Base-by-base conservation (phyloP, 176 grass and related monocot species). In the Themeda triandra region DNA sequence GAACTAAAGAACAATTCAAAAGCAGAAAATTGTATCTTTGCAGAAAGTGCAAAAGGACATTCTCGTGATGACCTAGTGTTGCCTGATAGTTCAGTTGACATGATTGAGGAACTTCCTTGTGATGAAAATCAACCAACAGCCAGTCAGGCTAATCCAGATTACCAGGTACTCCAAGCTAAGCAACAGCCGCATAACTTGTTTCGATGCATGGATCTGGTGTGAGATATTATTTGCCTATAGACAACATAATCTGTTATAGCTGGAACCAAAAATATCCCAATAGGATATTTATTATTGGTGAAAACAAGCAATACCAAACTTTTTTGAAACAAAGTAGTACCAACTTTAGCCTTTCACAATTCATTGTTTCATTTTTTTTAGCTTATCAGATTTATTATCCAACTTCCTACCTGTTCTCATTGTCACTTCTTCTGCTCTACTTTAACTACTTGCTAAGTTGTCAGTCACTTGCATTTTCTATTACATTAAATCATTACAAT, bases 161-260 rank as follows among this genome's bases (percentile, higher is more conserved):
- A 76, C 78, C 80, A 81, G 87, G 91, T 89, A 92, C 53, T 73
- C 58, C 60, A 75, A 41, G 19, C 63, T 85, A 74, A 73, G 63
- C 4, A 18, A 29, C 21, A 74, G 36, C 40, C 30, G 40, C 44
- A 37, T 71, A 51, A 31, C 13, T 49, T 89, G n/a, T 78, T 69
- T 39, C 13, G 46, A 49, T 81, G 49, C 66, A 31, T 85, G 40
- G 11, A 75, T 63, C 51, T 79, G 58, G 79, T 39, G 27, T 65
- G 28, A 70, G 29, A 49, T 77, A 78, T 27, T 64, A 21, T 39
- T 71, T 71, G 4, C 23, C 56, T 11, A 12, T 32, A 72, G 13
- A 30, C 10, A 75, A 63, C 13, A 64, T 83, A 28, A 58, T 69
- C 48, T 35, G 44, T 79, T 84, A 5, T 25, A 36, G 27, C 12